Conservation (phyloP, 495 filamentous ascomycete genomes). For the Bathelium albidoporum region DNA sequence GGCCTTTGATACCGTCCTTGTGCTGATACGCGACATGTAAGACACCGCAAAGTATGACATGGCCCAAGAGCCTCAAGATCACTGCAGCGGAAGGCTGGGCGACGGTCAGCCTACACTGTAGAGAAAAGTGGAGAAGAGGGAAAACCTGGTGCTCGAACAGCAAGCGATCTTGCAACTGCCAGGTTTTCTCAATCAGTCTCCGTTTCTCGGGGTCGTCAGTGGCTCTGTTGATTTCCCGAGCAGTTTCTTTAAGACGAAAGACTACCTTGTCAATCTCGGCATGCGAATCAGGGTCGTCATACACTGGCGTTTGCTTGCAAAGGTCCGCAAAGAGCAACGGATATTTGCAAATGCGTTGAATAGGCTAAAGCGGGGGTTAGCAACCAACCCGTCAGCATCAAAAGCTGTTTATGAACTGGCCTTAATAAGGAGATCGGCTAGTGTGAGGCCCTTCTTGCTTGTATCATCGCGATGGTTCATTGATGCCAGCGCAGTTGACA, state of each 20-base stretch:
- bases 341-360: conserved; percentile 90
- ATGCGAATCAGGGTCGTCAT: conserved; percentile 72
- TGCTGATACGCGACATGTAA: conserved; percentile 77
- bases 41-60: conserved; percentile 74
- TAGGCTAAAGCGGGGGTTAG: conserved; percentile 50
- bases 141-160: conserved; percentile 59
- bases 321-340: conserved; percentile 78
- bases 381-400: background rate
- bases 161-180: conserved; percentile 69
- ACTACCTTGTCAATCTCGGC: conserved; percentile 67
- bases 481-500: conserved; percentile 66
- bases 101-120: conserved; percentile 1
- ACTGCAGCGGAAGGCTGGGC: conserved; percentile 22
- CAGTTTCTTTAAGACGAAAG: conserved; percentile 57
- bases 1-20: conserved; percentile 52
- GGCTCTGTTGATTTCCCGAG: conserved; percentile 66
- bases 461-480: conserved; percentile 52
- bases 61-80: conserved; percentile 63
- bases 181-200: conserved; percentile 54
- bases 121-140: background rate
- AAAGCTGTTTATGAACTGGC: conserved; percentile 33
- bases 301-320: conserved; percentile 66
- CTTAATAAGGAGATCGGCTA: conserved; percentile 87
- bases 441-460: conserved; percentile 61
- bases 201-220: conserved; percentile 38